These are phyloP conservation scores for Cladosporium sp. DNA, from an alignment of 2,329 filamentous ascomycete species.

Conservation along the genomic window DNA sequence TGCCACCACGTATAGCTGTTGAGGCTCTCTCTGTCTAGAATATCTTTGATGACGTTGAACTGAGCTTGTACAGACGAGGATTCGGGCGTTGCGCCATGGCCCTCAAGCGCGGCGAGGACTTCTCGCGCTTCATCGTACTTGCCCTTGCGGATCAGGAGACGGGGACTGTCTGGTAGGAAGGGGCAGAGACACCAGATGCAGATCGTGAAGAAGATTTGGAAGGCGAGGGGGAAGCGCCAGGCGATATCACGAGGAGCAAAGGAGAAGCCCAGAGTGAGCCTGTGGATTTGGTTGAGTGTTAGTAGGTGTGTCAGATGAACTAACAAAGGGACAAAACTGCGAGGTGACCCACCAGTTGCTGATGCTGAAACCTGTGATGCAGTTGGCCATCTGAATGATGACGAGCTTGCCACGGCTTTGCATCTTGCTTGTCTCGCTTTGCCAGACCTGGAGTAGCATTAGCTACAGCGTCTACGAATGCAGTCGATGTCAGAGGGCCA, in stretches of 20 bases:
- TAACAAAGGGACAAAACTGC: not conserved
- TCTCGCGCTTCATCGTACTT: constrained; percentile 51
- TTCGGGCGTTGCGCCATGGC: constrained; percentile 46
- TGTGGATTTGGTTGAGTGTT: constrained; percentile 17
- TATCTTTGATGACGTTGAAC: constrained; percentile 53
- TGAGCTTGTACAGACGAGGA: constrained; percentile 45
- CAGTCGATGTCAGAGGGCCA: not conserved
- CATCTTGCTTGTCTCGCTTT: constrained; percentile 52
- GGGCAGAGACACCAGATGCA: constrained; percentile 39
- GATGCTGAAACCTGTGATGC: constrained; percentile 52
- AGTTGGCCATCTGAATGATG: constrained; percentile 53
- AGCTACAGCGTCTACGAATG: not conserved
- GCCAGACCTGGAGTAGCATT: constrained; percentile 39
- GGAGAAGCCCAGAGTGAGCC: constrained; percentile 45
- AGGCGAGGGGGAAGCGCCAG: constrained; percentile 56
- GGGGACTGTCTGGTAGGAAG: constrained; percentile 41
- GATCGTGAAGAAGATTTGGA: constrained; percentile 57
- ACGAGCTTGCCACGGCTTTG: constrained; percentile 52
- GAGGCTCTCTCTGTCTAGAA: constrained; percentile 47
- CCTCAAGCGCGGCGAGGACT: constrained; percentile 48
- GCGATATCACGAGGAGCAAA: constrained; percentile 45
- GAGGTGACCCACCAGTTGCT: constrained; percentile 43
- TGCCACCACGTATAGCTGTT: constrained; percentile 49
- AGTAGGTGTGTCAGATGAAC: not conserved
- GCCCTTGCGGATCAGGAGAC: constrained; percentile 54